Base-by-base conservation (phyloP, 108 stramenopile species). In the Nitzschia inconspicua region DNA sequence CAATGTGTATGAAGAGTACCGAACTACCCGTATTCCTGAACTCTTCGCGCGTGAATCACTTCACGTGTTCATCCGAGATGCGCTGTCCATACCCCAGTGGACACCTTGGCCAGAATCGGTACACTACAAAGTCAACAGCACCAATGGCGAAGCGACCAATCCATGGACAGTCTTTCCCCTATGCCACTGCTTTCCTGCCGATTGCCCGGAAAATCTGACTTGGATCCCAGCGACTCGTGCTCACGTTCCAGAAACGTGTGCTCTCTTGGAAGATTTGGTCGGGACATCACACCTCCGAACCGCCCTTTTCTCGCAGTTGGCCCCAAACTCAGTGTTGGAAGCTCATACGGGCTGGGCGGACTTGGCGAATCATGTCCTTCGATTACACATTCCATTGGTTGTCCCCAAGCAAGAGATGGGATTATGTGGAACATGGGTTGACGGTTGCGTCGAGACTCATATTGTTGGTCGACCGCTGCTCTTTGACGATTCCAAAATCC, bases 401-500 rank as follows among this genome's bases (percentile, higher is more conserved):
- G 88, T 97, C 22, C 97, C 97, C 24, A 57, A 37, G 5, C 35
- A n/a, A 14, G n/a, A 30, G 2, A 22, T 34, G 31, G 60, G 59
- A 14, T 52, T 77, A 29, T 98, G 96, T 72, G 98, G 98, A 8
- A 79, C 91, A 18, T 95, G 93, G 94, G 98, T 98, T 4, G 95
- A 98, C 61, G 96, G 94, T 19, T 92, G 93, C 58, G 87, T 96
- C 35, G 74, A 91, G 68, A 84, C 66, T 10, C 96, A 97, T 58
- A 51, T 34, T 31, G 82, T 71, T 36, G 94, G 95, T 18, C 72
- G 78, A 26, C 61, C 94, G 0, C 44, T 96, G 2, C 73, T 84
- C 22, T 98, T 98, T 75, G 98, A 98, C 65, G 98, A 98, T 71
- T 92, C 88, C 58, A 95, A 96, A 78, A 73, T 82, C 35, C 96